A percentile compares a stretch with the other conserved stretches of the same genome.
phyloP scores from a whole-genome alignment of 2,329 filamentous ascomycete genomes.

The Pseudocercospora pini-densiflorae region DNA sequence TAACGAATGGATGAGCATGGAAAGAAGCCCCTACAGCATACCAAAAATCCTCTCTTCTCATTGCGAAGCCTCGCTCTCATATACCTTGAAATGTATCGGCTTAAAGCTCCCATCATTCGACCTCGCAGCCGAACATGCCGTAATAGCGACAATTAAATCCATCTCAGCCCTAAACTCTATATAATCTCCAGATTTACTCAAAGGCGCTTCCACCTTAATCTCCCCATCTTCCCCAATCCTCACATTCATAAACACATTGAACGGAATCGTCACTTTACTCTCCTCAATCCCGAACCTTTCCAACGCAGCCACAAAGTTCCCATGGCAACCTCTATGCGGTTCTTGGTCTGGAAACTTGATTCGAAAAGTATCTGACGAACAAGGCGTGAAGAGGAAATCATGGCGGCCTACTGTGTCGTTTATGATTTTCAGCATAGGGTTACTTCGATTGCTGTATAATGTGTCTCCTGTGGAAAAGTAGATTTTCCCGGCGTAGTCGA shows the following conservation, averaged over 20 bases:
- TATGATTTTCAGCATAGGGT: constrained; percentile 25
- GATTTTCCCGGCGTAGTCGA: constrained; percentile 31
- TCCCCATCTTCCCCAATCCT: constrained; percentile 30
- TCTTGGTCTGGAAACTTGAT: constrained; percentile 34
- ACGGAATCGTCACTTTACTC: constrained; percentile 32
- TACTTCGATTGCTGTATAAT: constrained; percentile 31
- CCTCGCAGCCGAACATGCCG: constrained; percentile 32
- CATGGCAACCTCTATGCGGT: constrained; percentile 35
- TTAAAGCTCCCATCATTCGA: constrained; percentile 34
- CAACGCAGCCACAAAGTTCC: constrained; percentile 33
- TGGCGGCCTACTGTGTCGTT: constrained; percentile 26
- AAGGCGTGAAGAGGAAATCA: constrained; percentile 32
- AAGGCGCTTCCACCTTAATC: constrained; percentile 32
- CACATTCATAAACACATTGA: constrained; percentile 39
- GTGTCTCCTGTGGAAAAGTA: constrained; percentile 29
- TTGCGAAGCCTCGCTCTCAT: neutral
- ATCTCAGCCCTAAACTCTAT: constrained; percentile 36
- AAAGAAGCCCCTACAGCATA: neutral
- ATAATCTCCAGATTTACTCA: constrained; percentile 33
- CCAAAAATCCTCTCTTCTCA: too few species aligned
- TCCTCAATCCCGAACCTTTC: constrained; percentile 26
- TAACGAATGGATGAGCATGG: constrained; percentile 2
- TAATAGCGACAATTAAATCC: constrained; percentile 35
- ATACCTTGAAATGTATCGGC: constrained; percentile 22
- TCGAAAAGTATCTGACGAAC: constrained; percentile 31